Evolutionary conservation across 768 basidiomycete species (phyloP).

Genomic region (Lentinula sp.): DNA sequence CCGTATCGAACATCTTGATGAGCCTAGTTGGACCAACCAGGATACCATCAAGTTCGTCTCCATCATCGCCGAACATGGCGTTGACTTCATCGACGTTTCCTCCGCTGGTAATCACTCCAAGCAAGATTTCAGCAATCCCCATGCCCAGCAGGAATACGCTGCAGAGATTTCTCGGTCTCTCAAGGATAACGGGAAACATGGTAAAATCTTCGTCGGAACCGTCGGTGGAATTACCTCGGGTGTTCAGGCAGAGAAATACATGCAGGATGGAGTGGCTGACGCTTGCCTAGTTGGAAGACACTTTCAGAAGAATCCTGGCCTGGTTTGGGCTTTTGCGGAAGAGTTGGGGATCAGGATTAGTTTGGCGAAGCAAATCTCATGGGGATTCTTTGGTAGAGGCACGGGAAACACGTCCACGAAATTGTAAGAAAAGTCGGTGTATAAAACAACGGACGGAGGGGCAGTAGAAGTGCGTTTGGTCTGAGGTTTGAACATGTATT

Average conservation of each 20-base stretch:
- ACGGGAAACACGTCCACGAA: not conserved
- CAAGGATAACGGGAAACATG: not conserved
- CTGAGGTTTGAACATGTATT: too few relatives aligned
- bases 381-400: slow-evolving; percentile 40
- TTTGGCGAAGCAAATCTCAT: slow-evolving; percentile 48
- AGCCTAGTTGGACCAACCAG: slow-evolving; percentile 61
- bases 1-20: slow-evolving; percentile 61
- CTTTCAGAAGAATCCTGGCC: slow-evolving; percentile 57
- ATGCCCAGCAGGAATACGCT: slow-evolving; percentile 52
- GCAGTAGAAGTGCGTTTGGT: too few relatives aligned
- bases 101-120: slow-evolving; percentile 50
- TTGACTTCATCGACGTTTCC: slow-evolving; percentile 74
- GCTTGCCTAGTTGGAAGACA: slow-evolving; percentile 45
- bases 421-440: not conserved
- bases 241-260: slow-evolving; percentile 48
- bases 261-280: slow-evolving; percentile 56
- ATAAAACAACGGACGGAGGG: not conserved
- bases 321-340: slow-evolving; percentile 47
- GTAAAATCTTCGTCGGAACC: slow-evolving; percentile 34
- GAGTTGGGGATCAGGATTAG: slow-evolving; percentile 44
- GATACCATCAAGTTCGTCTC: slow-evolving; percentile 60
- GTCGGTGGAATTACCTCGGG: slow-evolving; percentile 53
- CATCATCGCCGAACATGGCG: slow-evolving; percentile 54
- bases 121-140: slow-evolving; percentile 29
- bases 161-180: slow-evolving; percentile 40